Base-by-base conservation (phyloP, 192 early-diverging fungal genomes). In the Coemansia guatemalensis region DNA sequence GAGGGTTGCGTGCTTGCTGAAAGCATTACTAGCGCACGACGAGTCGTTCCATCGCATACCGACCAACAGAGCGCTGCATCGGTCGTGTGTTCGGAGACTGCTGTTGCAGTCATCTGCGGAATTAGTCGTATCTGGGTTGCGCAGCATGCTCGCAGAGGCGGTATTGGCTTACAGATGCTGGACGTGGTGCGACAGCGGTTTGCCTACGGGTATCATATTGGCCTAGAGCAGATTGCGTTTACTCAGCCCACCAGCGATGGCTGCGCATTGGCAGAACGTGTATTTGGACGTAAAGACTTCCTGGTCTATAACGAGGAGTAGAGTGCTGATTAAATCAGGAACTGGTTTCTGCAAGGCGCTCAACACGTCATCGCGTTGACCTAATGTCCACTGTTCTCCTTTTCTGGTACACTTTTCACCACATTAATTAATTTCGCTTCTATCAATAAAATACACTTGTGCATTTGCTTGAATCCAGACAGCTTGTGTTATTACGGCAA, bases 101-200 rank as follows among this genome's bases (percentile, higher is more conserved):
- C 41, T 12, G 55, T 64, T 11, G 60, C 62, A 9, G 81, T 75
- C 0, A 51, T 56, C 0, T 84, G 85, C 56, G 85, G 85, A 3
- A 84, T 86, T 29, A 83, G 78, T 48, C 81, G 85, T 0, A 74
- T 86, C 44, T 86, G 85, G 85, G 85, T 86, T 3, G 60, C 68
- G 2, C 65, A 73, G 2, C 27, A 56, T n/a, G 73, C 76, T 17
- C 70, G 85, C 9, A 74, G 81, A 3, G 41, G 74, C 14, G 78
- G 83, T 7, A 57, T 83, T 32, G 85, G 70, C 8, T 51, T 44
- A 4, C 65, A 69, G 48, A 52, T 86, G 65, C 26, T 86, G 8
- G 63, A 71, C 5, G 73, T 63, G 2, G 73, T 86, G 32, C 56
- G 67, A 8, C 33, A 12, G 48, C 59, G 35, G 29, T 84, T 86